Conservation (phyloP, 1,139 yeast genomes). For the Geotrichum reessii region DNA sequence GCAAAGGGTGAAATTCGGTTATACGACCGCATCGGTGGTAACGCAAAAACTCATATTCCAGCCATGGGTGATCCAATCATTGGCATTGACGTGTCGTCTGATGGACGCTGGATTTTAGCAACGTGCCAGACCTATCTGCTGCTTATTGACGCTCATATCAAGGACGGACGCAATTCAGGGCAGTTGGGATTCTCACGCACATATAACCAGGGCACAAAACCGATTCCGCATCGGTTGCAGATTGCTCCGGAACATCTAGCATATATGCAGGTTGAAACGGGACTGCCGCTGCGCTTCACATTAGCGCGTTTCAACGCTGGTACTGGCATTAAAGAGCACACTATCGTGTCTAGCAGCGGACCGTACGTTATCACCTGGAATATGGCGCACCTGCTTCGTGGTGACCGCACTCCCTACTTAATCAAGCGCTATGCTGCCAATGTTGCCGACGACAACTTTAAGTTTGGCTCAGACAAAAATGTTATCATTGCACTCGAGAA, state of each 20-base stretch:
- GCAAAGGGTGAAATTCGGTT: constrained; percentile 69
- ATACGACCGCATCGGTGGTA: constrained; percentile 67
- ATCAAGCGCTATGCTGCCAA: constrained; percentile 58
- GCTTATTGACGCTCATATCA: constrained; percentile 59
- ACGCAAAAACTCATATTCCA: constrained; percentile 74
- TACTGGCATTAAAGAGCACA: constrained; percentile 55
- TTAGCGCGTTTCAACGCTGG: constrained; percentile 75
- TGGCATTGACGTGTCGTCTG: constrained; percentile 66
- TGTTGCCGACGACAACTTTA: constrained; percentile 74
- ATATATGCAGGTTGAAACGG: constrained; percentile 51
- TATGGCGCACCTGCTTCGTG: constrained; percentile 51
- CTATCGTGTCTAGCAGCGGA: constrained; percentile 71
- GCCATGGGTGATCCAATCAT: constrained; percentile 71
- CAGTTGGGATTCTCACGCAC: constrained; percentile 56
- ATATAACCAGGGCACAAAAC: constrained; percentile 63
- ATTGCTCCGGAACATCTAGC: constrained; percentile 70
- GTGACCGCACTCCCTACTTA: constrained; percentile 52
- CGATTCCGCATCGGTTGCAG: constrained; percentile 61
- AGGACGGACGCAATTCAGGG: constrained; percentile 44
- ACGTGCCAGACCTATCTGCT: constrained; percentile 68
- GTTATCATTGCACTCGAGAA: constrained; percentile 67
- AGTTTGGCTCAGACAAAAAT: constrained; percentile 63
- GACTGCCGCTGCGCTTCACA: constrained; percentile 53
- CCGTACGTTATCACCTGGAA: constrained; percentile 81
- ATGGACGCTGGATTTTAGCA: constrained; percentile 77